Percentiles rank a stretch among this genome's conserved stretches.
These are phyloP conservation scores for Ambrosia artemisiifolia DNA, from an alignment of 129 eudicot genomes.

Conservation along the genomic window DNA sequence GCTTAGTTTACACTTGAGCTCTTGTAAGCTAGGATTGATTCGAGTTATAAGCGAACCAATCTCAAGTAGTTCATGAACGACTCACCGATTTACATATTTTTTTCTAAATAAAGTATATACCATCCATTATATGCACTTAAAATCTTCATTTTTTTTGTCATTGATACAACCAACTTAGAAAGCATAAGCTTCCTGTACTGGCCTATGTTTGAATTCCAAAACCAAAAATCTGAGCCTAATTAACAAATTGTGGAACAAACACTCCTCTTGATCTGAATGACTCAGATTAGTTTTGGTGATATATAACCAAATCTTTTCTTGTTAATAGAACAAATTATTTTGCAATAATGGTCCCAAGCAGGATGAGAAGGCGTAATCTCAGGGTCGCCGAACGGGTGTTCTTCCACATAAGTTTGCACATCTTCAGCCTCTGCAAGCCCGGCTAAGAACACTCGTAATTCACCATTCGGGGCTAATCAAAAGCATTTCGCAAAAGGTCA, in stretches of 20 bases:
- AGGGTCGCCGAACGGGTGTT: constrained; percentile 44
- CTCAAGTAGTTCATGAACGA: too few species aligned
- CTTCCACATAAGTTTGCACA: constrained; percentile 52
- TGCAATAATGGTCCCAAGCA: constrained; percentile 43
- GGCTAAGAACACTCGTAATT: constrained; percentile 39
- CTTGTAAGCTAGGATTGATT: too few species aligned
- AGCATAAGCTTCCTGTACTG: neutral
- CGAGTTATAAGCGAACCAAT: too few species aligned
- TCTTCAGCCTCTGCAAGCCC: constrained; percentile 54
- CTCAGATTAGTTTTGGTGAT: constrained; percentile 9
- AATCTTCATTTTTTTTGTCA: neutral
- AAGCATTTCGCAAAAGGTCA: constrained; percentile 4
- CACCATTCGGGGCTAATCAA: constrained; percentile 48
- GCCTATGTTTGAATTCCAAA: neutral
- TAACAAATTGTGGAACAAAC: neutral
- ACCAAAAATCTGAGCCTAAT: neutral
- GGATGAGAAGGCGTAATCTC: constrained; percentile 41
- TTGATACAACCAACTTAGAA: neutral
- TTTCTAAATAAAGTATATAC: too few species aligned
- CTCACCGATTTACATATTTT: too few species aligned
- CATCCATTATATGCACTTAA: neutral
- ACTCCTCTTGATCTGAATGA: neutral
- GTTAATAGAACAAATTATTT: constrained; percentile 20
- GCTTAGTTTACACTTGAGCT: too few species aligned
- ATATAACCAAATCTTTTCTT: neutral